A percentile compares a stretch with the other conserved stretches of the same genome.
phyloP scores from a whole-genome alignment of 2,329 filamentous ascomycete species.

The Stemphylium lycopersici region DNA sequence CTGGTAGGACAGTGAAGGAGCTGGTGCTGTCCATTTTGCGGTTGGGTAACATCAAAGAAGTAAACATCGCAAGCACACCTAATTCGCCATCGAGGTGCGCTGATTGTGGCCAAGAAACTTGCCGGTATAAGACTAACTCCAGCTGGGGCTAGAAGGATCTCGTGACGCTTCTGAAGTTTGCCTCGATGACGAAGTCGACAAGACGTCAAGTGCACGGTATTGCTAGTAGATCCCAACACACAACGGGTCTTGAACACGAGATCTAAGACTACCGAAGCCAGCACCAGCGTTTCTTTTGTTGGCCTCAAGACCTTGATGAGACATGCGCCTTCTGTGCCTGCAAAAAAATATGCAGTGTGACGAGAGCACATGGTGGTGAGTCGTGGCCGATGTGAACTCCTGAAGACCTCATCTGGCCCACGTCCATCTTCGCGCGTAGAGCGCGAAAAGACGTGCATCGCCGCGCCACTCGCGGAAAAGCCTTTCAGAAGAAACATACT shows the following conservation, averaged over 20 bases:
- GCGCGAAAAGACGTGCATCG: background rate
- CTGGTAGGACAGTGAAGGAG: background rate
- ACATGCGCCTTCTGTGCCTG: slow-evolving; percentile 10
- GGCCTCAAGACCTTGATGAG: slow-evolving; percentile 12
- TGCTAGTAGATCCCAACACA: background rate
- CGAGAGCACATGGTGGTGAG: slow-evolving; percentile 20
- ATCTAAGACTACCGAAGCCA: slow-evolving; percentile 16
- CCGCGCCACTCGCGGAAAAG: background rate
- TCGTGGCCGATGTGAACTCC: slow-evolving; percentile 7
- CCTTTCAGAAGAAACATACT: background rate
- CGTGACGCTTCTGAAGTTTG: background rate
- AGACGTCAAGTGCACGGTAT: background rate
- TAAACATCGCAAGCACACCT: background rate
- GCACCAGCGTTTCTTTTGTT: slow-evolving; percentile 9
- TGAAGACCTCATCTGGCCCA: background rate
- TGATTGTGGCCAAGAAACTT: background rate
- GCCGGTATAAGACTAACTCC: background rate
- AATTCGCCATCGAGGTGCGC: background rate
- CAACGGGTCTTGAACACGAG: slow-evolving; percentile 7
- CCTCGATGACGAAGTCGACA: background rate
- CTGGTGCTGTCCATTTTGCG: too few relatives aligned
- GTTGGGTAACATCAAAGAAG: background rate
- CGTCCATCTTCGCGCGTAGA: background rate
- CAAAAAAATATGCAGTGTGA: slow-evolving; percentile 21
- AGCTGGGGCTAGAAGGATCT: background rate